Evolutionary conservation across 352 stramenopile genomes (phyloP), one percentile per base, ranked within the genome.

Genomic region (Saprolegnia parasitica): DNA sequence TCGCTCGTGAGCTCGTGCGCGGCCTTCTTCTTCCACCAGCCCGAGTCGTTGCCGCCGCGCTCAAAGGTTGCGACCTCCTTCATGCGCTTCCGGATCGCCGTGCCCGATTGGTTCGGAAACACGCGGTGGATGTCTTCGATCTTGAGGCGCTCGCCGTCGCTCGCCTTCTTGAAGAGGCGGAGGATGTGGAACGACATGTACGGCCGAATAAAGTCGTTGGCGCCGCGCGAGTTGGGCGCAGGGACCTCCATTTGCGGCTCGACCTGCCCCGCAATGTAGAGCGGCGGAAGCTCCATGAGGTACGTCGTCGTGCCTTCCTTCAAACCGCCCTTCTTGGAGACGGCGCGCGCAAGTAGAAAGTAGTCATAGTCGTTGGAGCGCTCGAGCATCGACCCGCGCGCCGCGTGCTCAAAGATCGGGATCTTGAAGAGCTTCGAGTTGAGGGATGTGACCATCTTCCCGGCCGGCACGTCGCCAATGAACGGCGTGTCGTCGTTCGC

Each of bases 161-260:
- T 89, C 39, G 84, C 82, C 74, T 91, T 91, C 74, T 91, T 93
- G 71, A 93, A 92, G 32, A 95, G 65, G 3, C 82, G 81, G 60
- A 90, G 73, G 63, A 95, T 90, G 70, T 95, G 86, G 47, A 95
- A 93, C 16, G 81, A 87, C 86, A 92, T 93, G 76, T 95, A 95
- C 26, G 84, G 81, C 5, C 83, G 81, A 56, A 95, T 95, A 68
- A 95, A 95, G 37, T 93, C 80, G 71, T 93, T 92, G 13, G 86
- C 84, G 56, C 79, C 85, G 11, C 82, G 75, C 23, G 86, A 95
- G 56, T 95, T 92, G 0, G 86, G 86, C 0, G 84, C 84, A 0
- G 86, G 86, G 4, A 93, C 86, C 76, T 93, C 83, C 23, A 91
- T 90, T 72, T 92, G 83, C 45, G 86, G 86, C 65, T 92, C 86